A percentile compares a stretch with the other conserved stretches of the same genome.
These are phyloP conservation scores for Sugiyamaella pinicola DNA, from an alignment of 1,139 yeast species.

Conservation along the genomic window DNA sequence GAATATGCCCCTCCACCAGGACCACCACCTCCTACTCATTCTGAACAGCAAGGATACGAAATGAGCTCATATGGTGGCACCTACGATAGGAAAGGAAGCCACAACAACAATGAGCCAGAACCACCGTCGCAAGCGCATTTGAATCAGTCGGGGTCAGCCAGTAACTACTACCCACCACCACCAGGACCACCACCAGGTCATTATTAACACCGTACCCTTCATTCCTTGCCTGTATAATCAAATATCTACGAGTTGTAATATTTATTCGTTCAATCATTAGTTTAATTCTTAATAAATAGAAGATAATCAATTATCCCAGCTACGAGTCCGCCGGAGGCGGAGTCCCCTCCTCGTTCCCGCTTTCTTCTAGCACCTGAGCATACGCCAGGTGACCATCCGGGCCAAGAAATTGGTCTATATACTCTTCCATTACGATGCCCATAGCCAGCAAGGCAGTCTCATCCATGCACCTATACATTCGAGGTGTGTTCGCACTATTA, in stretches of 20 bases:
- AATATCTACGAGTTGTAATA: neutral
- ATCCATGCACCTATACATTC: constrained; percentile 33
- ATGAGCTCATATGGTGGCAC: constrained; percentile 23
- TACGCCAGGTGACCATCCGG: constrained; percentile 35
- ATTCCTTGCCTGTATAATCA: constrained; percentile 1
- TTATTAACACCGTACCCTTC: neutral
- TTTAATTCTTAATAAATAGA: constrained; percentile 4
- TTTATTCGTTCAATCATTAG: constrained; percentile 13
- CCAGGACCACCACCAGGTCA: constrained; percentile 5
- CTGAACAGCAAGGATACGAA: constrained; percentile 22
- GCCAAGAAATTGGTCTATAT: constrained; percentile 36
- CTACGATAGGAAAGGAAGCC: constrained; percentile 17
- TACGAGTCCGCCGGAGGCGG: neutral
- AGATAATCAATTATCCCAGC: too few species aligned
- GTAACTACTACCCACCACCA: constrained; percentile 15
- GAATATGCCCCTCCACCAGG: constrained; percentile 30
- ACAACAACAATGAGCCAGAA: neutral
- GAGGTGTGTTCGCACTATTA: constrained; percentile 18
- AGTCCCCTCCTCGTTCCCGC: neutral
- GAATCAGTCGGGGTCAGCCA: constrained; percentile 19
- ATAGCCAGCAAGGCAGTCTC: constrained; percentile 41
- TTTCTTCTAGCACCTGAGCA: constrained; percentile 22
- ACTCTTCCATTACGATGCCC: constrained; percentile 42
- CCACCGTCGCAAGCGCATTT: constrained; percentile 16
- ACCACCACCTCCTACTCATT: constrained; percentile 20